These are phyloP conservation scores for Aciculosporium take DNA, from an alignment of 2,329 filamentous ascomycete species.

Conservation along the genomic window DNA sequence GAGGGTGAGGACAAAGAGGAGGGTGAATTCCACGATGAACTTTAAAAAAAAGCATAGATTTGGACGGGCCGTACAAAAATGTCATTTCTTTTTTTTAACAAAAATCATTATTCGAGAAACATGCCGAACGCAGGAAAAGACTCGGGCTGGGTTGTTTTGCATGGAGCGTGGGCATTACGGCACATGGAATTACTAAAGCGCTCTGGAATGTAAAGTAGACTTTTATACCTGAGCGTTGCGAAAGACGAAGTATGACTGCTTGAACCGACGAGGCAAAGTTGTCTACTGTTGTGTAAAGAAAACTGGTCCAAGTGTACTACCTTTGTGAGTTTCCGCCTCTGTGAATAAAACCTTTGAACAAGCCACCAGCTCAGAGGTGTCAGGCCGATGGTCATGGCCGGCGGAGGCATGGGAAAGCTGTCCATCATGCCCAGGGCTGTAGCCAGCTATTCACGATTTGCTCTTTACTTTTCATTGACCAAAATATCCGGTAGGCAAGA, in stretches of 20 bases:
- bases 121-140: background rate
- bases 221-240: conserved; percentile 6
- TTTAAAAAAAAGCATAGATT: conserved; percentile 47
- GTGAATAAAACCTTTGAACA: too few relatives aligned
- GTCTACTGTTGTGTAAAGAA: background rate
- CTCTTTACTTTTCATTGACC: too few relatives aligned
- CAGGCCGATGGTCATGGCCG: too few relatives aligned
- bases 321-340: too few relatives aligned
- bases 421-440: too few relatives aligned
- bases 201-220: conserved; percentile 18
- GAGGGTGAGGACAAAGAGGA: conserved; percentile 47
- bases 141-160: conserved; percentile 14
- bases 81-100: conserved; percentile 5
- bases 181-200: conserved; percentile 8
- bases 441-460: too few relatives aligned
- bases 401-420: too few relatives aligned
- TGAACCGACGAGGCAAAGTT: background rate
- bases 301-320: too few relatives aligned
- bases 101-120: background rate
- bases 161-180: conserved; percentile 11
- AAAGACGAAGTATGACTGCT: background rate
- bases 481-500: too few relatives aligned
- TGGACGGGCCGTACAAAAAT: background rate
- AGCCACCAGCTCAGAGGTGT: too few relatives aligned
- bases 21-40: conserved; percentile 62